Conservation (phyloP, 2,329 filamentous ascomycete species). For the Drechslerella dactyloides region DNA sequence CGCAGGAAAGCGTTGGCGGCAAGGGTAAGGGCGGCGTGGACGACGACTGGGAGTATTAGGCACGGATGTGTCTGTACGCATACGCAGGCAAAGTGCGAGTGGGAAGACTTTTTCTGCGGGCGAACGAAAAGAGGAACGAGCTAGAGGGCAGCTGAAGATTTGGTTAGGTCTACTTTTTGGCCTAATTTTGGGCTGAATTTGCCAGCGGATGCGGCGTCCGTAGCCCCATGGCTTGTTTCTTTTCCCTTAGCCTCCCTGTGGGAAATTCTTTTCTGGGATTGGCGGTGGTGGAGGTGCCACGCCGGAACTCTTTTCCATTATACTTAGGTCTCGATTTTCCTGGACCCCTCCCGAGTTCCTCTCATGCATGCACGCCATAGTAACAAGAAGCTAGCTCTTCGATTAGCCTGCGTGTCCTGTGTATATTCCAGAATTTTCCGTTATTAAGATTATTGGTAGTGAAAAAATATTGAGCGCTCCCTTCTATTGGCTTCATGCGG, state of each 20-base stretch:
- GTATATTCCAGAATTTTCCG: too few species aligned
- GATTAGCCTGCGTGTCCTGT: too few species aligned
- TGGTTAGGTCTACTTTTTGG: neutral
- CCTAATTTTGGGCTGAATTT: neutral
- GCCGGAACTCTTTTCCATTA: too few species aligned
- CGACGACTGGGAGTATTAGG: conserved; percentile 95
- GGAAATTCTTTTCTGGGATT: neutral
- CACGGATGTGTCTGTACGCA: neutral
- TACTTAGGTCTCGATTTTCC: too few species aligned
- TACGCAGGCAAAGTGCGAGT: conserved; percentile 3
- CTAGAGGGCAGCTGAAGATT: neutral
- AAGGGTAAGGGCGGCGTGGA: conserved; percentile 75
- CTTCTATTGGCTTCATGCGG: too few species aligned
- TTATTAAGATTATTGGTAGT: too few species aligned
- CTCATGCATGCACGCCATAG: too few species aligned
- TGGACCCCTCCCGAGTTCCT: too few species aligned
- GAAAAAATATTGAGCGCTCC: too few species aligned
- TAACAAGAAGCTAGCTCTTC: too few species aligned
- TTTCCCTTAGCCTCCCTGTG: too few species aligned
- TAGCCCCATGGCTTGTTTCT: conserved; percentile 12
- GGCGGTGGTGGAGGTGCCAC: neutral
- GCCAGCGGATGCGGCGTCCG: conserved; percentile 28
- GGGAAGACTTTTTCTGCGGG: neutral
- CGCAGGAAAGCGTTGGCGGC: conserved; percentile 78
- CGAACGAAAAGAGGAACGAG: neutral